phyloP scores from a whole-genome alignment of 2,329 filamentous ascomycete genomes.

The Colletotrichum sp. region DNA sequence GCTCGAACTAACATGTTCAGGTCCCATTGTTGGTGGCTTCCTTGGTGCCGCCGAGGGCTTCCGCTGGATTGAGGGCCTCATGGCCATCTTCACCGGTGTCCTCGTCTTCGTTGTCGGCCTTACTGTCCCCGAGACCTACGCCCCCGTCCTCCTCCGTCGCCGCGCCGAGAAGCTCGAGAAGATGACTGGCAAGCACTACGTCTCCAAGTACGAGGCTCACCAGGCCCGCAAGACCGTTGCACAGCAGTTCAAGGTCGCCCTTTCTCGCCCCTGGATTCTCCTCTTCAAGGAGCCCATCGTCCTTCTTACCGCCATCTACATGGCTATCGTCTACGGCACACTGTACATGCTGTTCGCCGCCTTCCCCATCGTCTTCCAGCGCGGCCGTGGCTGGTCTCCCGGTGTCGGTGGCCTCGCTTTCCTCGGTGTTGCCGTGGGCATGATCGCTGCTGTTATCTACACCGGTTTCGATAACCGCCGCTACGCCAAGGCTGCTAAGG shows the following conservation, averaged over 20 bases:
- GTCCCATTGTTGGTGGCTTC: constrained; percentile 72
- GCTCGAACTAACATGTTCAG: constrained; percentile 65
- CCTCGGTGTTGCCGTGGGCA: constrained; percentile 71
- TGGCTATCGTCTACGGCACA: constrained; percentile 65
- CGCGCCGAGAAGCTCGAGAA: constrained; percentile 26
- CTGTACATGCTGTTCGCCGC: constrained; percentile 66
- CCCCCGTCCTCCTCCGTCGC: constrained; percentile 27
- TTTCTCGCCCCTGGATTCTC: constrained; percentile 68
- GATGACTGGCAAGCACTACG: constrained; percentile 25
- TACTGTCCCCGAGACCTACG: constrained; percentile 45
- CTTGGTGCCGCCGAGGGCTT: constrained; percentile 67
- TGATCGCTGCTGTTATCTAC: constrained; percentile 59
- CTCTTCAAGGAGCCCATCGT: constrained; percentile 76
- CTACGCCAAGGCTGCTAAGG: constrained; percentile 42
- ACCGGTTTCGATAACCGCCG: constrained; percentile 48
- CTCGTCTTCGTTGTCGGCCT: constrained; percentile 42
- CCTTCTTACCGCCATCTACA: constrained; percentile 67
- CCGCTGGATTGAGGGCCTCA: constrained; percentile 73
- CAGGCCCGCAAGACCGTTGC: constrained; percentile 34
- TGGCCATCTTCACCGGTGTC: constrained; percentile 59
- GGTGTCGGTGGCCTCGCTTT: constrained; percentile 70
- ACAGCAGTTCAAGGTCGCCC: constrained; percentile 48
- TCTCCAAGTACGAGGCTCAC: constrained; percentile 52
- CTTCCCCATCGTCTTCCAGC: constrained; percentile 70
- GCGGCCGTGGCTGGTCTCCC: constrained; percentile 60